phyloP scores from a whole-genome alignment of 2,329 filamentous ascomycete genomes.

The Talaromyces piceae region DNA sequence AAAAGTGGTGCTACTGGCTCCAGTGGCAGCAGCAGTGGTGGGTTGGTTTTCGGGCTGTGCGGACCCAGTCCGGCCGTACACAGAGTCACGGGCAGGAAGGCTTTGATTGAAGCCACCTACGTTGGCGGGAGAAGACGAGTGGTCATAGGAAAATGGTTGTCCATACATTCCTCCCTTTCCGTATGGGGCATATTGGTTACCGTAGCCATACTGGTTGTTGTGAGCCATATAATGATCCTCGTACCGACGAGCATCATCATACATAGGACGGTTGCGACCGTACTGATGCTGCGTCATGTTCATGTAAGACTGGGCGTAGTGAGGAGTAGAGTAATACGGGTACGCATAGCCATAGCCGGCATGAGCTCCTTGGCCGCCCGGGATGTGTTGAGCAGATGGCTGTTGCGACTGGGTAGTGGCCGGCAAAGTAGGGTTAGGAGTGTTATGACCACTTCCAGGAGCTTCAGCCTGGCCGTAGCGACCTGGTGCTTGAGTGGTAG shows the following conservation, averaged over 20 bases:
- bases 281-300: conserved; percentile 45
- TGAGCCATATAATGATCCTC: conserved; percentile 42
- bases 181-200: conserved; percentile 45
- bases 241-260: conserved; percentile 43
- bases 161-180: conserved; percentile 56
- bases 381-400: conserved; percentile 47
- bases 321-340: conserved; percentile 54
- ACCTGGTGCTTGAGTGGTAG: conserved; percentile 68
- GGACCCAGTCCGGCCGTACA: conserved; percentile 54
- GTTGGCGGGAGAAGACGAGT: conserved; percentile 58
- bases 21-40: conserved; percentile 35
- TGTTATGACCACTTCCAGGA: conserved; percentile 83
- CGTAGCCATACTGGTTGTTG: conserved; percentile 48
- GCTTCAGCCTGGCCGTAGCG: conserved; percentile 62
- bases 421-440: conserved; percentile 68
- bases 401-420: conserved; percentile 47
- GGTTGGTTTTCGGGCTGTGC: conserved; percentile 49
- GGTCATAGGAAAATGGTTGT: conserved; percentile 59
- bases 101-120: conserved; percentile 39
- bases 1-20: conserved; percentile 43
- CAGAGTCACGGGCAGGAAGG: conserved; percentile 46
- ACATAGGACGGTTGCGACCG: conserved; percentile 43
- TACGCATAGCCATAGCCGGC: conserved; percentile 54
- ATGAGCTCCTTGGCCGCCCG: conserved; percentile 45
- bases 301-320: conserved; percentile 53